Evolutionary conservation across 768 basidiomycete species (phyloP).

Genomic region (Favolaschia claudopus): DNA sequence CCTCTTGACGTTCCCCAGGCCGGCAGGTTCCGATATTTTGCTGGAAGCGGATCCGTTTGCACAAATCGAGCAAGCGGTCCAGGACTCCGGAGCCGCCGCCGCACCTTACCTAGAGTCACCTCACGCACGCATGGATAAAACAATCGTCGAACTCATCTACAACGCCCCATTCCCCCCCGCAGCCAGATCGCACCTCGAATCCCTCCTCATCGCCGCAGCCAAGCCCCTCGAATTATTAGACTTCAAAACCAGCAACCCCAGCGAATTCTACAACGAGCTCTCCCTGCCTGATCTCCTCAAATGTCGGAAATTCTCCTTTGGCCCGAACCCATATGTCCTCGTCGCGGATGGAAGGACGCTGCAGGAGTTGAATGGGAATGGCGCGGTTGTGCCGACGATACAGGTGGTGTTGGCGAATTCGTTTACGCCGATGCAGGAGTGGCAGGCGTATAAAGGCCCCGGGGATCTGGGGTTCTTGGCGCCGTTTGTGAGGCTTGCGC

Average conservation of each 20-base stretch:
- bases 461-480: conserved; percentile 10
- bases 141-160: conserved; percentile 19
- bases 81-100: too few relatives aligned
- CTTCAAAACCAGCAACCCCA: conserved; percentile 7
- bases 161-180: conserved; percentile 10
- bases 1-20: too few relatives aligned
- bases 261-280: conserved; percentile 10
- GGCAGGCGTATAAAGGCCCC: conserved; percentile 17
- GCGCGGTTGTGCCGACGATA: conserved; percentile 1
- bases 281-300: conserved; percentile 16
- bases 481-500: conserved; percentile 10
- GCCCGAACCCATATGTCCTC: conserved; percentile 5
- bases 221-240: background rate
- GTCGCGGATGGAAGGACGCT: conserved; percentile 22
- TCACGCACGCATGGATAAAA: too few relatives aligned
- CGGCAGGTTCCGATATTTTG: too few relatives aligned
- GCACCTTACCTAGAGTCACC: too few relatives aligned
- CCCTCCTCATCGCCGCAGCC: background rate
- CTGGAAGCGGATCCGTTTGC: too few relatives aligned
- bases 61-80: too few relatives aligned
- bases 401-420: background rate
- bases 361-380: conserved; percentile 8
- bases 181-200: conserved; percentile 9
- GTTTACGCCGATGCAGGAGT: conserved; percentile 11
- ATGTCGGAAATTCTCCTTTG: conserved; percentile 14